phyloP scores from a whole-genome alignment of 2,329 filamentous ascomycete species.

The Diaporthe eres region DNA sequence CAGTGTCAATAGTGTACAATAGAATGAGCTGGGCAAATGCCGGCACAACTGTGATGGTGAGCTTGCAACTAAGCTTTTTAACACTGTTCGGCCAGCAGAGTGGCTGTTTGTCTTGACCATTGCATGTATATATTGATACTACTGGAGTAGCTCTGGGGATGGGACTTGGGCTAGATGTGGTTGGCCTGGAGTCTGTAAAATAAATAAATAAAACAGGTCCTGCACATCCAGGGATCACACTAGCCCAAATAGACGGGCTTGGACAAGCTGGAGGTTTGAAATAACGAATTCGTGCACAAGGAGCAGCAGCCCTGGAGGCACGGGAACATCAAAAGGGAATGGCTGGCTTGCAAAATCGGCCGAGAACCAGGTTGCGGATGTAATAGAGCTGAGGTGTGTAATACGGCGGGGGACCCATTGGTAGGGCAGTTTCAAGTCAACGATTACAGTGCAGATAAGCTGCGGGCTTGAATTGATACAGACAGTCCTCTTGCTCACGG shows the following conservation, averaged over 20 bases:
- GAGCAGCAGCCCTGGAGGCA: background rate
- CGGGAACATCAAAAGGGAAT: background rate
- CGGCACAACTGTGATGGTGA: constrained; percentile 1
- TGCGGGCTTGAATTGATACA: background rate
- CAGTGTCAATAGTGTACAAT: constrained; percentile 42
- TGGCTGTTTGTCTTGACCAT: background rate
- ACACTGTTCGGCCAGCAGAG: background rate
- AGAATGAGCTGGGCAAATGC: constrained; percentile 26
- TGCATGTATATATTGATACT: background rate
- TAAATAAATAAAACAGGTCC: too few relatives aligned
- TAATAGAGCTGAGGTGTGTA: background rate
- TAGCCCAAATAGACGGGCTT: background rate
- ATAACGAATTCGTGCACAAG: background rate
- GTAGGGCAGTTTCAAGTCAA: background rate
- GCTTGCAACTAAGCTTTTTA: background rate
- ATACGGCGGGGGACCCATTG: too few relatives aligned
- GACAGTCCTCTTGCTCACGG: background rate
- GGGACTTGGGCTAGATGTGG: background rate
- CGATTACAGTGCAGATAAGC: too few relatives aligned
- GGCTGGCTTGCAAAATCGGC: background rate
- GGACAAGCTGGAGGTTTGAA: background rate
- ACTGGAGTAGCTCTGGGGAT: background rate
- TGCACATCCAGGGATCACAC: too few relatives aligned
- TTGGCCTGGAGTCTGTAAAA: background rate
- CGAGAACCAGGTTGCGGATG: background rate